Conservation (phyloP, 1,284 basidiomycete species). For the Trametes pubescens region DNA sequence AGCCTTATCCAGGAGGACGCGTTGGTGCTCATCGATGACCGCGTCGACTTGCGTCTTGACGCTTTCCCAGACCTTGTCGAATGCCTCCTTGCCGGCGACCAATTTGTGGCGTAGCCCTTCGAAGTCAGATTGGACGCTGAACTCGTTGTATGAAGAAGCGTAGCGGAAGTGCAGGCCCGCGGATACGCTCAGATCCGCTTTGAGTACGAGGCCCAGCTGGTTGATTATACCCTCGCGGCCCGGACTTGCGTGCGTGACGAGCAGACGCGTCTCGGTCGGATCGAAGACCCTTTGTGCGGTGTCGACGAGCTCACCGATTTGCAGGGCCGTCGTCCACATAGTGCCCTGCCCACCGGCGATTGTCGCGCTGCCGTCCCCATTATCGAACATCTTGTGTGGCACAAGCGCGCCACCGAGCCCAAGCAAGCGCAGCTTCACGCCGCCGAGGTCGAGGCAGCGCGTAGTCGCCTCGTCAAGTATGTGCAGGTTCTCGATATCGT, state of each 20-base stretch:
- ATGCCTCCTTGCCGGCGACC: conserved; percentile 78
- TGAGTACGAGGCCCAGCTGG: conserved; percentile 89
- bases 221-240: conserved; percentile 94
- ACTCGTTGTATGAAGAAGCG: conserved; percentile 96
- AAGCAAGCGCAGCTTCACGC: conserved; percentile 91
- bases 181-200: conserved; percentile 94
- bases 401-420: conserved; percentile 97
- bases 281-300: conserved; percentile 96
- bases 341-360: conserved; percentile 98
- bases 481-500: conserved; percentile 87
- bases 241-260: conserved; percentile 93
- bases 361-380: conserved; percentile 92
- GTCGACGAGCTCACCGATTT: conserved; percentile 97
- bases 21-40: conserved; percentile 93
- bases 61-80: conserved; percentile 93
- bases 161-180: conserved; percentile 98
- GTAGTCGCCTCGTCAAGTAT: conserved; percentile 96
- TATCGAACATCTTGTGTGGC: conserved; percentile 97
- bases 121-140: conserved; percentile 90
- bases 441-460: conserved; percentile 89
- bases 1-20: conserved; percentile 89
- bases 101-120: conserved; percentile 92
- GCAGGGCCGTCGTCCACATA: conserved; percentile 98
- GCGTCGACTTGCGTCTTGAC: conserved; percentile 93
- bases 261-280: conserved; percentile 90